Evolutionary conservation across 1,139 yeast genomes (phyloP), one percentile per base, ranked within the genome.

Genomic region (Sporopachydermia cereana): DNA sequence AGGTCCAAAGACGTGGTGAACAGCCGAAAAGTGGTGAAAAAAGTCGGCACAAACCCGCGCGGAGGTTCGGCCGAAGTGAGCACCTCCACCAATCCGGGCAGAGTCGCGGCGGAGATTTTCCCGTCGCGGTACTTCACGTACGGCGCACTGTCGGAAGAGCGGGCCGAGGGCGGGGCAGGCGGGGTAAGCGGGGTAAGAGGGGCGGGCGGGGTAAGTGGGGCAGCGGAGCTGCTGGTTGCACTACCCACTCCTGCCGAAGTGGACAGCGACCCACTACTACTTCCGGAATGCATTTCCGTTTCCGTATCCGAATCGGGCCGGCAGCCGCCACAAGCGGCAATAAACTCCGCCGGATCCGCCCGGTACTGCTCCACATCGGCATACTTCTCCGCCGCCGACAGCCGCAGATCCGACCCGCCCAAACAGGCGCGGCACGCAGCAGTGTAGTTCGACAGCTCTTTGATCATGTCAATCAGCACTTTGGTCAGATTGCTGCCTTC

Each of bases 61-160:
- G 80, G 86, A 2, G 88, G 83, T 2, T 77, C 69, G 57, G 84
- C 95, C 58, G 84, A 81, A 0, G 95, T 85, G 45, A 86, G 63
- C 22, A 84, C 68, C 54, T 71, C 75, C 2, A 88, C 77, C 47
- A 86, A 67, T 0, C 89, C 89, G 53, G 79, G 77, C 54, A 86
- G 76, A 0, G 95, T 80, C 1, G 89, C 89, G 3, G 95, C 95
- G 42, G 83, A 62, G 31, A 86, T 61, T 45, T 70, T 71, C 0
- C 82, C 82, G 31, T 70, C 66, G 21, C 69, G 18, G 22, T 7
- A 34, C 5, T 5, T 7, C 9, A 34, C 39, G 22, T 9, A 34
- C 9, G 39, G 12, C n/a, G 9, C 39, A 34, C 12, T 9, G 22
- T 34, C 39, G 5, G 39, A 16, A 16, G 39, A 34, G 18, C 9